Conservation (phyloP, 768 basidiomycete species). For the Xanthoconium stramineum region DNA sequence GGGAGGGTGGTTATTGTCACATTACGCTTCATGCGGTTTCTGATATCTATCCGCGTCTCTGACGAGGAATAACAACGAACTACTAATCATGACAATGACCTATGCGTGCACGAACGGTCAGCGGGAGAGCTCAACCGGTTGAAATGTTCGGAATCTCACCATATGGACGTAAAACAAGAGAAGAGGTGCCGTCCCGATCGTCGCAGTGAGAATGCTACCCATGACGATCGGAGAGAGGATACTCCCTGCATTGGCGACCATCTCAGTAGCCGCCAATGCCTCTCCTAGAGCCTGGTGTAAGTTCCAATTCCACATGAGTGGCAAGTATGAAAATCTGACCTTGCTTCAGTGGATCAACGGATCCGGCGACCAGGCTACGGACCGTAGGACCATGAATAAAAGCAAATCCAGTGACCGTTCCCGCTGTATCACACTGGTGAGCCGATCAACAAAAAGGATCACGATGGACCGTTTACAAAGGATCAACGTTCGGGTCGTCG, state of each 20-base stretch:
- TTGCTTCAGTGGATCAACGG: constrained; percentile 29
- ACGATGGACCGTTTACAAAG: constrained; percentile 8
- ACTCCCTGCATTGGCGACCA: constrained; percentile 21
- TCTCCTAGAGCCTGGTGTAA: constrained; percentile 18
- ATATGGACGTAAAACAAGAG: constrained; percentile 25
- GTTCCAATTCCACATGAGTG: too few species aligned
- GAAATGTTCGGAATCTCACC: constrained; percentile 5
- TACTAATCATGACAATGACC: constrained; percentile 16
- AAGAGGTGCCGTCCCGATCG: constrained; percentile 20
- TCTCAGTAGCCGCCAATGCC: constrained; percentile 28
- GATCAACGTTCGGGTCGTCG: constrained; percentile 4
- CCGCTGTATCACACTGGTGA: constrained; percentile 13
- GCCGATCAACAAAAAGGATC: background rate
- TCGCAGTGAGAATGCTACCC: constrained; percentile 26
- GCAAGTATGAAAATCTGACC: constrained; percentile 8
- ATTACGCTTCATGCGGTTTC: constrained; percentile 3
- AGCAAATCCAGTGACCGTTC: constrained; percentile 14
- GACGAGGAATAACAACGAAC: constrained; percentile 21
- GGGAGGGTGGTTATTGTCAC: background rate
- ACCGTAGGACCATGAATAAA: constrained; percentile 16
- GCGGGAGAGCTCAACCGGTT: background rate
- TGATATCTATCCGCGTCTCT: constrained; percentile 22
- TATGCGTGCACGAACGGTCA: constrained; percentile 5
- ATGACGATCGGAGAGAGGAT: constrained; percentile 30
- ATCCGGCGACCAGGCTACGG: constrained; percentile 26